Conservation (phyloP, 2,329 filamentous ascomycete species). For the Zasmidium angulare region DNA sequence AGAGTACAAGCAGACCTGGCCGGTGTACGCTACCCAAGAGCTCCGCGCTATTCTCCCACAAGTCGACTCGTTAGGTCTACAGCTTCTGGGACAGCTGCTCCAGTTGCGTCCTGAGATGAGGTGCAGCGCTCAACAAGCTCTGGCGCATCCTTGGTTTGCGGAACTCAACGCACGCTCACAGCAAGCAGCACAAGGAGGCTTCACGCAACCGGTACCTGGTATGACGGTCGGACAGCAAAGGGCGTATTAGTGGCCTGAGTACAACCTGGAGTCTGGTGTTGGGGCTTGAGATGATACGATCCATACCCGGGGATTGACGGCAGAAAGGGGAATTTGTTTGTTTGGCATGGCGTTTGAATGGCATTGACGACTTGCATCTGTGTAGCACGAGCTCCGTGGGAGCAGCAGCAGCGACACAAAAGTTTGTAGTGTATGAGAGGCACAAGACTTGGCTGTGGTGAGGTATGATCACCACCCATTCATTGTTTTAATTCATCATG, state of each 20-base stretch:
- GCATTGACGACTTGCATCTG: background rate
- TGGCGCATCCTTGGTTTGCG: constrained; percentile 90
- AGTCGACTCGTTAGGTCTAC: constrained; percentile 83
- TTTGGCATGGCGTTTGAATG: constrained; percentile 1
- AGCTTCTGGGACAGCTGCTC: constrained; percentile 85
- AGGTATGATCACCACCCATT: background rate
- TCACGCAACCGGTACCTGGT: constrained; percentile 20
- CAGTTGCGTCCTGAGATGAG: constrained; percentile 89
- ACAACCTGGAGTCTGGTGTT: background rate
- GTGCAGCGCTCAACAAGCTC: constrained; percentile 80
- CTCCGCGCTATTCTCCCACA: constrained; percentile 82
- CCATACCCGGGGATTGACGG: background rate
- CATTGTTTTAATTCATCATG: background rate
- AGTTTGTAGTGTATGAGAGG: background rate
- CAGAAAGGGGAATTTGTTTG: background rate
- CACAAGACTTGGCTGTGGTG: background rate
- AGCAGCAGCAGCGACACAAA: too few species aligned
- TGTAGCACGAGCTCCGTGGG: background rate
- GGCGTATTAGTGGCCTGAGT: constrained; percentile 18
- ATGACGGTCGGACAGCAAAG: constrained; percentile 24
- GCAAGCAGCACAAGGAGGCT: constrained; percentile 22
- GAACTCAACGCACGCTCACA: constrained; percentile 55
- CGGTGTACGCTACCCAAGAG: constrained; percentile 91
- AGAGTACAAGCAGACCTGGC: constrained; percentile 96
- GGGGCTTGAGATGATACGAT: background rate